phyloP scores from a whole-genome alignment of 805 yeast species.

The Hanseniaspora clermontiae region DNA sequence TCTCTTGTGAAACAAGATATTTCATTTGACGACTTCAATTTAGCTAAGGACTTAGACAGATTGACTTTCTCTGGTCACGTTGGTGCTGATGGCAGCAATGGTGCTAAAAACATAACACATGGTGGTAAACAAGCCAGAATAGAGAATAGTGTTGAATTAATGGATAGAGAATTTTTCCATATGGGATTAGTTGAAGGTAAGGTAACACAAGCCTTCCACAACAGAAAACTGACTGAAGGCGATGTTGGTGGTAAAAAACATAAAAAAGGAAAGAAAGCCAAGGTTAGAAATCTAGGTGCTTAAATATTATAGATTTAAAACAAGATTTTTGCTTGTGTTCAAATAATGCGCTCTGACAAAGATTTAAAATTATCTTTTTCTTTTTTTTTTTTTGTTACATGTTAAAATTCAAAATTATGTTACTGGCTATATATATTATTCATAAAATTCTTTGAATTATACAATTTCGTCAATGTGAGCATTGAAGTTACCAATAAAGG shows the following conservation, averaged over 20 bases:
- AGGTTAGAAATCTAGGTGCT: constrained; percentile 9
- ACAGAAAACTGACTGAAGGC: constrained; percentile 24
- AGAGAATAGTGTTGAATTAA: constrained; percentile 63
- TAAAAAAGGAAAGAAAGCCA: constrained; percentile 59
- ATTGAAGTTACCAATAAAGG: constrained; percentile 16
- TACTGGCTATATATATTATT: not conserved
- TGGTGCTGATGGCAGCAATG: constrained; percentile 34
- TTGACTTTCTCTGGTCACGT: constrained; percentile 72
- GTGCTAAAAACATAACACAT: constrained; percentile 45
- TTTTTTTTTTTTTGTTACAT: not conserved
- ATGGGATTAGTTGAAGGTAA: constrained; percentile 54
- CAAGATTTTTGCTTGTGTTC: too few species aligned
- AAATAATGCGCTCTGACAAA: too few species aligned
- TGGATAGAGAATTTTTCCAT: constrained; percentile 76
- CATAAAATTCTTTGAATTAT: not conserved
- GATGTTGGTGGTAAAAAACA: constrained; percentile 40
- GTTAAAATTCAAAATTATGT: too few species aligned
- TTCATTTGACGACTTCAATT: constrained; percentile 38
- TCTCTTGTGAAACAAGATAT: constrained; percentile 52
- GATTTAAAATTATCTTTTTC: too few species aligned
- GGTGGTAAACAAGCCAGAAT: constrained; percentile 78
- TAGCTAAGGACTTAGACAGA: constrained; percentile 54
- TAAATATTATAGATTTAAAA: not conserved
- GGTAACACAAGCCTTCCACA: constrained; percentile 63
- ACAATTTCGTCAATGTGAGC: constrained; percentile 9